Evolutionary conservation across 2,329 filamentous ascomycete genomes (phyloP), one percentile per base, ranked within the genome.

Genomic region (Fusarium lateritium): DNA sequence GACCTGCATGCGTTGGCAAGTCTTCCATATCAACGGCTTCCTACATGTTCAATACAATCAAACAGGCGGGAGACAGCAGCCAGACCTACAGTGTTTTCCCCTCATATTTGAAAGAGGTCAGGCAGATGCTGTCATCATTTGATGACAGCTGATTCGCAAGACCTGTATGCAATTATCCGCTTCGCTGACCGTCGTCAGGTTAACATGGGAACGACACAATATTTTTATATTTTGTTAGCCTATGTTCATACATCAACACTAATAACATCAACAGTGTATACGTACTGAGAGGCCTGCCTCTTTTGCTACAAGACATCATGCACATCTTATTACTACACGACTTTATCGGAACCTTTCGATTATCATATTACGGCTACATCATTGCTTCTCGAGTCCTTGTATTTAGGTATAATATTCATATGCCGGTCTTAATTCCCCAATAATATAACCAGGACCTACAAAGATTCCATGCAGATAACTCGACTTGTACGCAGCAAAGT

Each of bases 1-100:
- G 66, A 67, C 69, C 62, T 71, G 72, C 72, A 74, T 71, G 38
- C 57, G 52, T 44, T 68, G 62, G 56, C 56, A 61, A 64, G 38
- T 69, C 60, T 62, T 47, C 49, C 50, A 53, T 65, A 49, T 46
- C 50, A 62, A 67, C 58, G 68, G 70, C 62, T 70, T 59, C 26
- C 19, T 67, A 57, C 66, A 61, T 61, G 43, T 46, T 57, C 39
- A 38, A 60, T 49, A 38, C 44, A 44, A 40, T 58, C 50, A 50
- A 39, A 42, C 53, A 40, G 24, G 31, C 31, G 24, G 36, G 33
- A 58, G 19, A 33, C 31, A 14, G 22, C 36, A 24, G 19, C 42
- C 26, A 24, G 19, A 33, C n/a, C 17, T 26, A 21, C 28, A 31
- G 9, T 11, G 4, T 34, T 53, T 33, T 53, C 33, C 26, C 24